A percentile compares a stretch with the other conserved stretches of the same genome.
phyloP scores from a whole-genome alignment of 2,329 filamentous ascomycete species.

The Dactylellina drechsleri region DNA sequence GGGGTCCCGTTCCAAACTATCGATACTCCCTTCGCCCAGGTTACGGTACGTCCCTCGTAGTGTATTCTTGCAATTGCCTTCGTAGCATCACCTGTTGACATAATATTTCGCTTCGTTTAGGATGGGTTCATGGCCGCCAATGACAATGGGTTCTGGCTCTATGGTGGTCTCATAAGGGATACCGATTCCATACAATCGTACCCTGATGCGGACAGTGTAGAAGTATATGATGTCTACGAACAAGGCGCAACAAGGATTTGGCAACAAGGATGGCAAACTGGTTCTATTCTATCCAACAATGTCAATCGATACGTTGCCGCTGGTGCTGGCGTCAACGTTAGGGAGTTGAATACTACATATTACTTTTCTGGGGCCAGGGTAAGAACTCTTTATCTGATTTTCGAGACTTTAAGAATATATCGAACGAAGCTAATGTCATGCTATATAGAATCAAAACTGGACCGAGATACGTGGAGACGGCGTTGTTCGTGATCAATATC shows the following conservation, averaged over 20 bases:
- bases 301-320: constrained; percentile 56
- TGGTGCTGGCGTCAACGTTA: constrained; percentile 57
- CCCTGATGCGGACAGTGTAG: constrained; percentile 32
- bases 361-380: constrained; percentile 52
- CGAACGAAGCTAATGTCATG: not conserved
- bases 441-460: constrained; percentile 33
- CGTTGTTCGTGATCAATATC: constrained; percentile 10
- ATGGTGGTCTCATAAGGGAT: constrained; percentile 55
- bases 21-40: constrained; percentile 38
- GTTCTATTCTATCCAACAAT: constrained; percentile 7
- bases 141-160: constrained; percentile 57
- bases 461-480: constrained; percentile 42
- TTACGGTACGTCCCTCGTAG: constrained; percentile 30
- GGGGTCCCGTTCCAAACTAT: constrained; percentile 42
- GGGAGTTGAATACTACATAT: constrained; percentile 40
- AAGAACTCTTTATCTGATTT: constrained; percentile 4
- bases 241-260: constrained; percentile 49
- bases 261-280: constrained; percentile 41
- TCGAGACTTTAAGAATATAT: not conserved
- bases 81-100: not conserved
- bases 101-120: constrained; percentile 2
- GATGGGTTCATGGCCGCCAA: constrained; percentile 58
- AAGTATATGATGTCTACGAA: constrained; percentile 55
- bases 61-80: not conserved
- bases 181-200: constrained; percentile 44